Percentiles rank a stretch among this genome's conserved stretches.
Conservation (phyloP, 177 flowering plant species). For the Vitis hybrid region DNA sequence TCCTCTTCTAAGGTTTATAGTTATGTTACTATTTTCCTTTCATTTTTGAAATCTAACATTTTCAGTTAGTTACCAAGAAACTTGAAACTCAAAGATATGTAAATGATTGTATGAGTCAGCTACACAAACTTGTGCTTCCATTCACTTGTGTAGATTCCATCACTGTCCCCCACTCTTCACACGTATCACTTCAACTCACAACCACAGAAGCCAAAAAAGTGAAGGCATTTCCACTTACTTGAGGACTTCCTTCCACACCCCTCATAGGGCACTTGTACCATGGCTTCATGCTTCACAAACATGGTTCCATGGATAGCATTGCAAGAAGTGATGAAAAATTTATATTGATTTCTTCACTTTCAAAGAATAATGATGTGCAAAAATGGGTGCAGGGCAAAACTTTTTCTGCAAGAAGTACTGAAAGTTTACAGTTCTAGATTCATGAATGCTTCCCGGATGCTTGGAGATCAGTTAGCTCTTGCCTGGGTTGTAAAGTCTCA, state of each 20-base stretch:
- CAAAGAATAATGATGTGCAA: too few relatives aligned
- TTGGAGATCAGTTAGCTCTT: constrained; percentile 93
- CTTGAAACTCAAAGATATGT: not conserved
- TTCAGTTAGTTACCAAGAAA: not conserved
- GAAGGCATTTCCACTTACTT: too few relatives aligned
- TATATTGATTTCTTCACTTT: too few relatives aligned
- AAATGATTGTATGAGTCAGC: not conserved
- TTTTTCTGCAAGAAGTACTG: constrained; percentile 66
- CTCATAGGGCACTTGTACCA: too few relatives aligned
- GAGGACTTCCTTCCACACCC: too few relatives aligned
- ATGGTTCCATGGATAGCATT: too few relatives aligned
- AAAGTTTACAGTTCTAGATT: constrained; percentile 61
- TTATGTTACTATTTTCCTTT: too few relatives aligned
- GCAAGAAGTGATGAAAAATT: too few relatives aligned
- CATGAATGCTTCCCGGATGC: constrained; percentile 88
- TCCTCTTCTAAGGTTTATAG: not conserved
- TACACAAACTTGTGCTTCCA: not conserved
- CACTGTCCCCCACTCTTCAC: too few relatives aligned
- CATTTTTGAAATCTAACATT: not conserved
- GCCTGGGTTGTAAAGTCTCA: constrained; percentile 80
- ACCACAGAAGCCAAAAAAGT: too few relatives aligned
- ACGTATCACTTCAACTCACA: too few relatives aligned
- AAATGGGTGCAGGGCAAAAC: constrained; percentile 62
- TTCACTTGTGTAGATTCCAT: not conserved
- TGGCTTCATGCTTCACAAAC: too few relatives aligned